Base-by-base conservation (phyloP, 2,329 filamentous ascomycete species). In the Bipolaris sorokiniana region DNA sequence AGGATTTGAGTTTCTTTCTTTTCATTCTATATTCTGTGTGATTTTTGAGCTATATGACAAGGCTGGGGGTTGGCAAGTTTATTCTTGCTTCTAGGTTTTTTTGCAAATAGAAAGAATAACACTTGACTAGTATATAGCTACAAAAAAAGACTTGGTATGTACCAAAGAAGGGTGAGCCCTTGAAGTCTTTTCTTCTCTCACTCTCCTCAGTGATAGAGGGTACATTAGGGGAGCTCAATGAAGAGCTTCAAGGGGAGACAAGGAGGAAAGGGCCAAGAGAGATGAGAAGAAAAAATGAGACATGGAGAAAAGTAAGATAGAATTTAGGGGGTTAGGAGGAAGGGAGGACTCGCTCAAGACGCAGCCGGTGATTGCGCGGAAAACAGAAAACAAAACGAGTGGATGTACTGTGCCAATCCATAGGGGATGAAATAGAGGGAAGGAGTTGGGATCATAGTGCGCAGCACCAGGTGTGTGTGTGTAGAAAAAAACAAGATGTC, bases 331-430 rank as follows among this genome's bases (percentile, higher is more conserved):
- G 28, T 5, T 16, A 40, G 53, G 22, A 11, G 22, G 26, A 18
- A 48, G 31, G 36, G 23, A 20, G 45, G 26, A 44, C 28, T 23
- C 10, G 36, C n/a, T 20, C 26, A 47, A 23, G 33, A 38, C 18
- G 11, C 28, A 5, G 28, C 10, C 10, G 10, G 28, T 31, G 10
- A 31, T 31, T 31, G 28, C 28, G 28, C 28, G 28, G 28, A 31
- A 23, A 31, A 23, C 20, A 31, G 16, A 7, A 46, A 41, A 36
- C 49, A 58, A 54, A 60, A 51, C 26, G 58, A 60, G 47, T 42
- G 58, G 41, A 60, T 40, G 46, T 53, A 28, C 58, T 41, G 50
- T 48, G 47, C 44, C 26, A 48, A 44, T 60, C 54, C 54, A 42
- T 45, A 48, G 50, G 44, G 40, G 20, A 10, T 23, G 38, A 48